Evolutionary conservation across 768 basidiomycete species (phyloP).

Genomic region (Psilocybe cyanescens): DNA sequence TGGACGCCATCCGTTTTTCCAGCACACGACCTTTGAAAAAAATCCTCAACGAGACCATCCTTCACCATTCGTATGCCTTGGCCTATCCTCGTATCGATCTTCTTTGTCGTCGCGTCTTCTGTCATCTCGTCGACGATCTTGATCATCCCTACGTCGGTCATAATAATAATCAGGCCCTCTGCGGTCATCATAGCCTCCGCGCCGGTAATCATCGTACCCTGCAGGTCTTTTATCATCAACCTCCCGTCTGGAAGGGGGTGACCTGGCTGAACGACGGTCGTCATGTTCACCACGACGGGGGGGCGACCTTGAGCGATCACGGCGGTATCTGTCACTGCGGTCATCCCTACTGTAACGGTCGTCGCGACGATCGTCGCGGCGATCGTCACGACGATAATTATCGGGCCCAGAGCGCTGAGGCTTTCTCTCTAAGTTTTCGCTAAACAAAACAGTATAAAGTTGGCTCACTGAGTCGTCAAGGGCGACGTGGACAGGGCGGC

Average conservation of each 20-base stretch:
- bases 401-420: conserved; percentile 66
- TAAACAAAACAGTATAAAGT: neutral
- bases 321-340: conserved; percentile 62
- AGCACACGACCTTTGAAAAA: conserved; percentile 35
- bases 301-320: conserved; percentile 86
- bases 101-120: conserved; percentile 85
- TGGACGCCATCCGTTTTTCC: conserved; percentile 38
- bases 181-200: conserved; percentile 83
- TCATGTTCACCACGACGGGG: conserved; percentile 72
- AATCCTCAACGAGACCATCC: conserved; percentile 73
- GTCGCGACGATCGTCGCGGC: conserved; percentile 63
- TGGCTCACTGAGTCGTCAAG: conserved; percentile 61
- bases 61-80: conserved; percentile 80
- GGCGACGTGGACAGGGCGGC: conserved; percentile 75
- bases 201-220: conserved; percentile 91
- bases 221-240: conserved; percentile 85
- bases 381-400: conserved; percentile 79
- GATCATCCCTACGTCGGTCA: conserved; percentile 86
- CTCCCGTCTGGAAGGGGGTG: conserved; percentile 81
- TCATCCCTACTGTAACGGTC: conserved; percentile 58
- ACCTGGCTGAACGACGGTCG: conserved; percentile 77
- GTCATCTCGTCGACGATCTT: conserved; percentile 71
- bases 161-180: conserved; percentile 85
- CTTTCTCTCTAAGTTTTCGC: conserved; percentile 10
- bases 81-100: conserved; percentile 78